These are phyloP conservation scores for Lumnitzera racemosa DNA, from an alignment of 345 rosid genomes.

Conservation along the genomic window DNA sequence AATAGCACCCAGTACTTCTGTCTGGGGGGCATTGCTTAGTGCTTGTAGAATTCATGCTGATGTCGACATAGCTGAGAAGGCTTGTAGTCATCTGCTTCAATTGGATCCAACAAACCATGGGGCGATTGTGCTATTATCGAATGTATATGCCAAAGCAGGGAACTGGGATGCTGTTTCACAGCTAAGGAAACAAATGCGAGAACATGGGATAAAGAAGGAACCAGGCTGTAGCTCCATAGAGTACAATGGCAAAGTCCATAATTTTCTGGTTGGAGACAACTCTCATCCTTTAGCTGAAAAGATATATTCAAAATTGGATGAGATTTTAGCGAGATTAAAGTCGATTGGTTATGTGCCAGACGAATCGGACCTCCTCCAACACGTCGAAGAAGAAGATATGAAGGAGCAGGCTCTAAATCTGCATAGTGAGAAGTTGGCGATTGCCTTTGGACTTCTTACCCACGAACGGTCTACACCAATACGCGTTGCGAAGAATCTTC, in stretches of 20 bases:
- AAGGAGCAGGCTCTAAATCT: conserved; percentile 54
- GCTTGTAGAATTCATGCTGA: conserved; percentile 63
- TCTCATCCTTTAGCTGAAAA: conserved; percentile 42
- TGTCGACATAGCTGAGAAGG: conserved; percentile 55
- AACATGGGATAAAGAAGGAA: conserved; percentile 52
- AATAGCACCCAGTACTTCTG: conserved; percentile 38
- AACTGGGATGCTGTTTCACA: conserved; percentile 52
- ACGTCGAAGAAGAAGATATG: conserved; percentile 54
- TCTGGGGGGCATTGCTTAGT: conserved; percentile 71
- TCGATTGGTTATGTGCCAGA: conserved; percentile 43
- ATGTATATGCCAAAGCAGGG: conserved; percentile 55
- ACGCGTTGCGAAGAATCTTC: conserved; percentile 58
- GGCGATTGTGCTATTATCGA: conserved; percentile 58
- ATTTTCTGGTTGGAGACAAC: conserved; percentile 58
- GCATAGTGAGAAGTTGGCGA: conserved; percentile 67
- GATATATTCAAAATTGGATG: conserved; percentile 46
- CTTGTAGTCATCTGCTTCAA: conserved; percentile 44
- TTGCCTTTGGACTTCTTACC: conserved; percentile 57
- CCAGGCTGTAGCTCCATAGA: conserved; percentile 79
- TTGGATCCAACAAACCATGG: conserved; percentile 56
- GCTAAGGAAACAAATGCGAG: conserved; percentile 62
- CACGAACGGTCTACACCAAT: conserved; percentile 33
- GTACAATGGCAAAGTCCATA: conserved; percentile 49
- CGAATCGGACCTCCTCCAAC: conserved; percentile 53
- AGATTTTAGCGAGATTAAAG: conserved; percentile 39